These are phyloP conservation scores for Haplographium delicatum DNA, from an alignment of 495 filamentous ascomycete genomes.

Conservation along the genomic window DNA sequence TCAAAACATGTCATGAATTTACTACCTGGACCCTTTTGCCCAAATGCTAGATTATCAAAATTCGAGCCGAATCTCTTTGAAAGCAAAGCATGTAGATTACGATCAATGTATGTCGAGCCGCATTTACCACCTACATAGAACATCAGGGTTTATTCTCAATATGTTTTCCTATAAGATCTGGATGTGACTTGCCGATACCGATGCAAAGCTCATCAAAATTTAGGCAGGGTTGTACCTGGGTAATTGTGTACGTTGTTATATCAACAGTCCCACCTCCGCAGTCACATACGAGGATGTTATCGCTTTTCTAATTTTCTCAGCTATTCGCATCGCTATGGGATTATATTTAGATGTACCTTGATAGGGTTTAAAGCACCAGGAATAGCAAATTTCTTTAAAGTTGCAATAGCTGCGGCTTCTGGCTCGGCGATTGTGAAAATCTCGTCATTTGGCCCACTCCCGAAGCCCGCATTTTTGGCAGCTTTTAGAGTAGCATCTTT, in stretches of 20 bases:
- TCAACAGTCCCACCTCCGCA: constrained; percentile 21
- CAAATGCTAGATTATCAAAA: constrained; percentile 21
- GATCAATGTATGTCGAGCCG: constrained; percentile 15
- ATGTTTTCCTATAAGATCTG: background rate
- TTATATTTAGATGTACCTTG: constrained; percentile 9
- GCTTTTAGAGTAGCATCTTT: constrained; percentile 26
- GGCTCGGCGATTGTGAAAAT: constrained; percentile 27
- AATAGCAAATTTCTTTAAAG: constrained; percentile 3
- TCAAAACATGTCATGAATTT: constrained; percentile 30
- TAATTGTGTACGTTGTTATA: constrained; percentile 15
- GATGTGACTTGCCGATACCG: background rate
- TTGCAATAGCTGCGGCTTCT: constrained; percentile 27
- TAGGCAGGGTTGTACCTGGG: constrained; percentile 5
- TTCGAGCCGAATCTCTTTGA: constrained; percentile 19
- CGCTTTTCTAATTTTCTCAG: constrained; percentile 3
- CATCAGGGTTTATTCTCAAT: constrained; percentile 1
- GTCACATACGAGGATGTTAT: constrained; percentile 18
- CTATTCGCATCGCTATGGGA: background rate
- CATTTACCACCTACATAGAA: constrained; percentile 15
- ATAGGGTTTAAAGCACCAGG: constrained; percentile 6
- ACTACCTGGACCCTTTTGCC: constrained; percentile 26
- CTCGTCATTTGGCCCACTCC: constrained; percentile 18
- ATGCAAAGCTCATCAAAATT: constrained; percentile 15
- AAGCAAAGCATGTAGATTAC: constrained; percentile 25
- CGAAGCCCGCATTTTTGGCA: constrained; percentile 30